Conservation (phyloP, 805 yeast species). For the Grigorovia yakushimaensis region DNA sequence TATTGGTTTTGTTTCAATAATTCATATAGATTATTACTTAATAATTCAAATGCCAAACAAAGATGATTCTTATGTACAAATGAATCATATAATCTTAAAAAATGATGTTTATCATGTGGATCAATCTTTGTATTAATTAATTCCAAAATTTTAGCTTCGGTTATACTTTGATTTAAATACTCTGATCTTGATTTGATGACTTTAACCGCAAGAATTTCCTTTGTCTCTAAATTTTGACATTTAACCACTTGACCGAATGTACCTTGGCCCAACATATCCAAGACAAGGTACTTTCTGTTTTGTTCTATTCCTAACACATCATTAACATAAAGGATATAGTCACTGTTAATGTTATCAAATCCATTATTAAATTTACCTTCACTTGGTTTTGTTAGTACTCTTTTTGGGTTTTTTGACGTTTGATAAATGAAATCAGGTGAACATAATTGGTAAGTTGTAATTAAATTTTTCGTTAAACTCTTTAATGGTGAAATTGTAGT, state of each 20-base stretch:
- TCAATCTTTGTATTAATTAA: slow-evolving; percentile 63
- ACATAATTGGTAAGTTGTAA: slow-evolving; percentile 77
- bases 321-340: slow-evolving; percentile 87
- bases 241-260: slow-evolving; percentile 98
- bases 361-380: slow-evolving; percentile 78
- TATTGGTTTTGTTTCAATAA: slow-evolving; percentile 86
- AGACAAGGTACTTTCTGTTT: slow-evolving; percentile 75
- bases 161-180: slow-evolving; percentile 79
- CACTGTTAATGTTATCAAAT: slow-evolving; percentile 77
- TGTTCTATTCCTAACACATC: slow-evolving; percentile 69
- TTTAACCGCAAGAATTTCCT: slow-evolving; percentile 87
- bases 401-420: slow-evolving; percentile 75
- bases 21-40: slow-evolving; percentile 84
- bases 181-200: slow-evolving; percentile 90
- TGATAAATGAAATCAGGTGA: slow-evolving; percentile 78
- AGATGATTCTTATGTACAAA: slow-evolving; percentile 88
- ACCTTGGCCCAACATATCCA: slow-evolving; percentile 90
- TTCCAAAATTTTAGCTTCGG: slow-evolving; percentile 82
- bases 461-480: slow-evolving; percentile 67
- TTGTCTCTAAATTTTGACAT: slow-evolving; percentile 62
- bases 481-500: slow-evolving; percentile 65
- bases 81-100: slow-evolving; percentile 72
- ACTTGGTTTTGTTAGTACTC: slow-evolving; percentile 87
- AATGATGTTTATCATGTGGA: slow-evolving; percentile 61
- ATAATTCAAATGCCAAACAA: slow-evolving; percentile 83